These are phyloP conservation scores for Oenanthe sinensis DNA, from an alignment of 129 eudicot species.

Conservation along the genomic window DNA sequence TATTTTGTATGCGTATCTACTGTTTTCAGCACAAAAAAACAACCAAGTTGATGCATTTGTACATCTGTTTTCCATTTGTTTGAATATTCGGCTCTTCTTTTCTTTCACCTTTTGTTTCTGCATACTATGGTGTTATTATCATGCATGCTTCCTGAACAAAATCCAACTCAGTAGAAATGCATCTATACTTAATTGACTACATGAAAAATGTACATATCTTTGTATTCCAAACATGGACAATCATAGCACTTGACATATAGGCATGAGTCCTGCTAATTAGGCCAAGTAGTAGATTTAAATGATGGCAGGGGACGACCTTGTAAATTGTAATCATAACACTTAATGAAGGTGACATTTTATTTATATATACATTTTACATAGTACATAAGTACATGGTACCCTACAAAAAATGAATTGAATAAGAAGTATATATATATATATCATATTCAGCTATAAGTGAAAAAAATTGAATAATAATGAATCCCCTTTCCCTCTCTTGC, in stretches of 20 bases:
- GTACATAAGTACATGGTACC: background rate
- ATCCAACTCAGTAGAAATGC: background rate
- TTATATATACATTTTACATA: background rate
- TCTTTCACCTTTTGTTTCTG: no score
- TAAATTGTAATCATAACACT: background rate
- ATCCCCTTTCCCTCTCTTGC: background rate
- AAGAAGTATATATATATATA: background rate
- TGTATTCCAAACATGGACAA: background rate
- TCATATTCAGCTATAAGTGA: background rate
- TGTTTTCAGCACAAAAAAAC: background rate
- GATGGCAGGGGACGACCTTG: background rate
- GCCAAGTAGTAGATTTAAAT: background rate
- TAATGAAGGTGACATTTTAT: background rate
- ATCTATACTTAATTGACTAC: background rate
- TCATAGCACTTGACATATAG: background rate
- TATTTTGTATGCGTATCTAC: no score
- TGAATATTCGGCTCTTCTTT: background rate
- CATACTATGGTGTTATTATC: background rate
- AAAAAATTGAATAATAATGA: background rate
- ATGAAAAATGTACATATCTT: background rate
- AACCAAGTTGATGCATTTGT: background rate
- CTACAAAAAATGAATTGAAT: slow-evolving; percentile 4
- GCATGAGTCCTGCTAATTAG: background rate
- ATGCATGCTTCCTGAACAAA: background rate
- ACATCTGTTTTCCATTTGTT: background rate